phyloP scores from a whole-genome alignment of 257 asterid genomes.

The Anisodus acutangulus region DNA sequence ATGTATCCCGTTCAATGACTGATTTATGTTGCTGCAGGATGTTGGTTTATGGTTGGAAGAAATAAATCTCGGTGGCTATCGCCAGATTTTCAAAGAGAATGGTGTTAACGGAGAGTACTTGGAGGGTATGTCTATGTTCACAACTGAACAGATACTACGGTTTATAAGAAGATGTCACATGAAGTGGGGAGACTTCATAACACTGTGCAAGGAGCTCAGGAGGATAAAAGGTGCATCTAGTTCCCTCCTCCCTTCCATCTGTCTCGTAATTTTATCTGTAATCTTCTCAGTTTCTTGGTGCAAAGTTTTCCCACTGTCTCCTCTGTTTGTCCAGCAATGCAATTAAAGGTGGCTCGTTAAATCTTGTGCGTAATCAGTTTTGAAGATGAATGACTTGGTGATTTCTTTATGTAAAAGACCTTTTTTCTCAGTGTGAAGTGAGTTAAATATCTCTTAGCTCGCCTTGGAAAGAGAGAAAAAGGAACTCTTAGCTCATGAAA shows the following conservation, averaged over 20 bases:
- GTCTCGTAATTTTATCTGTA: background rate
- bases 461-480: background rate
- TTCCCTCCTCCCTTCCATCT: constrained; percentile 19
- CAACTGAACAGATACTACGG: constrained; percentile 97
- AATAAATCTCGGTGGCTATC: constrained; percentile 91
- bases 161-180: constrained; percentile 98
- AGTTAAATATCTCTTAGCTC: background rate
- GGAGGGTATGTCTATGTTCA: constrained; percentile 98
- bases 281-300: background rate
- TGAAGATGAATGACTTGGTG: background rate
- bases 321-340: background rate
- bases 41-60: constrained; percentile 98
- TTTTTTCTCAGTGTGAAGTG: background rate
- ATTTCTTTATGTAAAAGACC: background rate
- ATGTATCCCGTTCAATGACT: background rate
- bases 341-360: background rate
- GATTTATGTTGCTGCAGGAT: constrained; percentile 55
- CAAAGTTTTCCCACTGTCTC: background rate
- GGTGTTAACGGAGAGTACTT: constrained; percentile 96
- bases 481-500: background rate
- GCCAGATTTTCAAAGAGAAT: constrained; percentile 84
- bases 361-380: background rate
- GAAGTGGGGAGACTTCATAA: constrained; percentile 99
- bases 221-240: constrained; percentile 81
- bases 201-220: constrained; percentile 99